Evolutionary conservation across 129 eudicot genomes (phyloP).

Genomic region (Daucus carota): DH1_v3.0 NC_030389.2:38622501-38623000

Average conservation of each 20-base stretch:
- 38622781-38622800: not conserved
- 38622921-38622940: not conserved
- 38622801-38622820: not conserved
- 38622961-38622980: conserved; percentile 46
- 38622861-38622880: not conserved
- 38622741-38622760: not conserved
- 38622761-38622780: too few relatives aligned
- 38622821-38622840: not conserved
- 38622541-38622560: too few relatives aligned
- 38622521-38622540: too few relatives aligned
- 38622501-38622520: too few relatives aligned
- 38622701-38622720: not conserved
- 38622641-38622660: too few relatives aligned
- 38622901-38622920: not conserved
- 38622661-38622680: too few relatives aligned
- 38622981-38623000: conserved; percentile 77
- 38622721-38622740: not conserved
- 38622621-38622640: too few relatives aligned
- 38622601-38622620: too few relatives aligned
- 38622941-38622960: not conserved
- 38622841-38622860: not conserved
- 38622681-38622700: too few relatives aligned
- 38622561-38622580: too few relatives aligned
- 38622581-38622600: too few relatives aligned
- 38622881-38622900: too few relatives aligned